Conservation (phyloP, 208 protist genomes). For the Wallacemonas sp. region DNA sequence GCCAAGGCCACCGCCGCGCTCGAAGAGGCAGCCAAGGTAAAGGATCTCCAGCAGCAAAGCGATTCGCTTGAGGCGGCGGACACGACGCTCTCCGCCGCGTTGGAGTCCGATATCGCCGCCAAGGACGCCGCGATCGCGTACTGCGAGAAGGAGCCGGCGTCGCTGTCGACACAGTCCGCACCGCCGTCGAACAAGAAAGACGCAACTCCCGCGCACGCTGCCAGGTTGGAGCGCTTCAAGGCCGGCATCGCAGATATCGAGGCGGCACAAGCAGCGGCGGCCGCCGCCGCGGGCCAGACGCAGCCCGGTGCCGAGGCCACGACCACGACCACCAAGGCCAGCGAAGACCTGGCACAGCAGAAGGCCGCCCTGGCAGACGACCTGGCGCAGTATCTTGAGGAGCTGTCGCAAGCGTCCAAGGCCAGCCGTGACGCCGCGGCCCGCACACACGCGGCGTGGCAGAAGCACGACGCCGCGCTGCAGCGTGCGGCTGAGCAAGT, state of each 20-base stretch:
- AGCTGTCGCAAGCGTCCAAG: constrained; percentile 7
- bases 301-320: too few species aligned
- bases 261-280: not conserved
- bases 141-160: constrained; percentile 5
- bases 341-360: constrained; percentile 11
- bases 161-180: not conserved
- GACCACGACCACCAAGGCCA: too few species aligned
- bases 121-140: not conserved
- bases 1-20: constrained; percentile 8
- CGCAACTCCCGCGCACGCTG: not conserved
- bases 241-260: constrained; percentile 1
- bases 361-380: constrained; percentile 9
- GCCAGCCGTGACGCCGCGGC: constrained; percentile 6
- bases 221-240: not conserved
- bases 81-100: not conserved
- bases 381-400: constrained; percentile 7
- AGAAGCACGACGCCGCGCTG: not conserved
- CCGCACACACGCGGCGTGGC: not conserved
- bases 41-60: not conserved
- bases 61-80: not conserved
- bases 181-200: constrained; percentile 2
- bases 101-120: constrained; percentile 6
- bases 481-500: constrained; percentile 9
- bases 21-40: constrained; percentile 1
- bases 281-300: not conserved